phyloP scores from a whole-genome alignment of 208 protist species.

The Wallacemonas sp. region DNA sequence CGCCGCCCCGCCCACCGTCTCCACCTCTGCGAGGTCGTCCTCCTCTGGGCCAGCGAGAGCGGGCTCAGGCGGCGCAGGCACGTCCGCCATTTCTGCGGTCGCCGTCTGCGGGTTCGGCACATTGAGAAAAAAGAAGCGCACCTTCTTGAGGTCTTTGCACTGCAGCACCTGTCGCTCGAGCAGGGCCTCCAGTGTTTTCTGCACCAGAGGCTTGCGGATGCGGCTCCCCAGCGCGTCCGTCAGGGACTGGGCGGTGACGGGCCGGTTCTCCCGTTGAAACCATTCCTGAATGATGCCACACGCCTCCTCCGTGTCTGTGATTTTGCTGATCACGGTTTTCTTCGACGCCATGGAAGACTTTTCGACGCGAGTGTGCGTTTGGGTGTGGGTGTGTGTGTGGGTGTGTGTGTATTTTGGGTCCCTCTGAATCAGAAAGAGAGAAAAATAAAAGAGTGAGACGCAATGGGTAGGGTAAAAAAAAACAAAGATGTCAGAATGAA shows the following conservation, averaged over 20 bases:
- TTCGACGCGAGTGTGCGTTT: background rate
- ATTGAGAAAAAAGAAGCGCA: conserved; percentile 69
- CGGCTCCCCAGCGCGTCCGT: conserved; percentile 87
- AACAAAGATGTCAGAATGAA: background rate
- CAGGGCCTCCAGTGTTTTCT: conserved; percentile 72
- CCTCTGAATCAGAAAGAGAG: background rate
- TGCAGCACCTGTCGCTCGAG: conserved; percentile 46
- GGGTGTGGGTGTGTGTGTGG: background rate
- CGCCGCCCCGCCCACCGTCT: background rate
- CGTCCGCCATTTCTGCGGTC: background rate
- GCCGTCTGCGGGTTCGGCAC: background rate
- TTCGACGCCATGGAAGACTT: conserved; percentile 27
- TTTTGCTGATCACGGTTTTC: conserved; percentile 42
- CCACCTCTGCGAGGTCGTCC: background rate
- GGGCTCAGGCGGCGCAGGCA: background rate
- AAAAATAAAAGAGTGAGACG: background rate
- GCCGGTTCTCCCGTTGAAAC: conserved; percentile 86
- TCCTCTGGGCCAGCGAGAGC: background rate
- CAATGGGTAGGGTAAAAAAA: conserved; percentile 2
- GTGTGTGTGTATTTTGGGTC: background rate
- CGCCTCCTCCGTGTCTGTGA: conserved; percentile 53
- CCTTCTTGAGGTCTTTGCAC: conserved; percentile 84
- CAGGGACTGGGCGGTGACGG: conserved; percentile 76
- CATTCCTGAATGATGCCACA: conserved; percentile 56
- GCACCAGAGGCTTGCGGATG: conserved; percentile 69